Base-by-base conservation (phyloP, 2,329 filamentous ascomycete genomes). In the Colletotrichum zoysiae region DNA sequence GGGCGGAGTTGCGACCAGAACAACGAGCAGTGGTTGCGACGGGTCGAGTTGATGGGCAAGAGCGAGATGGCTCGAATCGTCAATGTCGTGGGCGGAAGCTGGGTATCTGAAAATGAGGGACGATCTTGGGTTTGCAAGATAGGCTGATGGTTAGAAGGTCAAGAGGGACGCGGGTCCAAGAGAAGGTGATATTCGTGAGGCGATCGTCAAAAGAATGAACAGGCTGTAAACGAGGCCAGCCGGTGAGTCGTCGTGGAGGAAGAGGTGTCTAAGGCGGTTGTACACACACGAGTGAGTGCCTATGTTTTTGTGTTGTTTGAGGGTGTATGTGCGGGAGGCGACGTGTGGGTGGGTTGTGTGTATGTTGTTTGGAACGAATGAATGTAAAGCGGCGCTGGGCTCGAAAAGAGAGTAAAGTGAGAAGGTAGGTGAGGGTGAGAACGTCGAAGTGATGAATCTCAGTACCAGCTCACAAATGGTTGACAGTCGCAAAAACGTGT, bases 371-470 rank as follows among this genome's bases (percentile, higher is more conserved):
- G 40, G 58, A 74, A 74, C 51, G 73, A 74, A 74, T 61, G 72
- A 40, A 44, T 20, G 42, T 38, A 70, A 74, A 42, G 66, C 44
- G 62, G 73, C 70, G 53, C 70, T 73, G 50, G 73, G 73, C 73
- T 58, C 35, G 63, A 51, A 74, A 73, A 16, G 68, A 73, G 59
- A 68, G 71, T 59, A 71, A 71, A 33, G 70, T 67, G 70, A 73
- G 67, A 67, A 70, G 67, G 65, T 53, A 61, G 51, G 56, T 65
- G 67, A 71, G 70, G 57, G 33, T 64, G 67, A 62, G 67, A 65
- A 57, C 4, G 53, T 44, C n/a, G 26, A 38, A n/a, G 38, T 33
- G 57, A 62, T 63, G n/a, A 46, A 53, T 73, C 38, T 71, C 67
- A 62, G 56, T 44, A 71, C 70, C 70, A 71, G 67, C 70, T 73